Evolutionary conservation across 805 yeast genomes (phyloP).

Genomic region (Nakazawaea holstii): DNA sequence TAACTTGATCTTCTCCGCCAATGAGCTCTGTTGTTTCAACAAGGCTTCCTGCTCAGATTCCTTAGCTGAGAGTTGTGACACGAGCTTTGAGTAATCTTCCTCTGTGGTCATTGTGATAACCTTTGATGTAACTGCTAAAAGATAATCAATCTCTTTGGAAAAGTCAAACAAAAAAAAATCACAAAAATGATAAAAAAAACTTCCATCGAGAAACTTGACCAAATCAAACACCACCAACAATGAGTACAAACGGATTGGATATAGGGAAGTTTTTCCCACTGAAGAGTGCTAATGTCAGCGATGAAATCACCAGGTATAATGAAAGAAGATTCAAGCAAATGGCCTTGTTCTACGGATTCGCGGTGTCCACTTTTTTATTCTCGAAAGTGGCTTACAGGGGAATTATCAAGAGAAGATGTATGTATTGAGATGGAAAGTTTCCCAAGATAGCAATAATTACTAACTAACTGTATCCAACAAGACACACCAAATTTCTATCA

Average conservation of each 20-base stretch:
- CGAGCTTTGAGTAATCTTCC: background rate
- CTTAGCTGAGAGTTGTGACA: background rate
- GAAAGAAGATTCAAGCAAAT: conserved; percentile 65
- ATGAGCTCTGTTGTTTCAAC: background rate
- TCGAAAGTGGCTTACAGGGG: conserved; percentile 74
- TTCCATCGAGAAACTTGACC: background rate
- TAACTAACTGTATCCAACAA: conserved; percentile 12
- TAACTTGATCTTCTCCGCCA: background rate
- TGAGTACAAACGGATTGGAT: conserved; percentile 17
- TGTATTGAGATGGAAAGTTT: conserved; percentile 19
- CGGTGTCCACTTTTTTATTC: conserved; percentile 64
- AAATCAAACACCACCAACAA: background rate
- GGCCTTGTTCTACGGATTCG: conserved; percentile 66
- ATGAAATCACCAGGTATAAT: conserved; percentile 43
- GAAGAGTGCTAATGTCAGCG: conserved; percentile 20
- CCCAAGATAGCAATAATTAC: too few relatives aligned
- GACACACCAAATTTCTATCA: conserved; percentile 72
- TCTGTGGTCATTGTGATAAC: background rate
- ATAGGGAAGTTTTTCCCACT: conserved; percentile 26
- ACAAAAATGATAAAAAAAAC: background rate
- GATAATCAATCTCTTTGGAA: background rate
- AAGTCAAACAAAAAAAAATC: background rate
- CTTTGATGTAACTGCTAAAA: too few relatives aligned
- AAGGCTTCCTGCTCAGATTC: background rate
- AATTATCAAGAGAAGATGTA: conserved; percentile 63